Percentiles rank a stretch among this genome's conserved stretches.
phyloP scores from a whole-genome alignment of 768 basidiomycete species.

The Boletus subcaerulescens region DNA sequence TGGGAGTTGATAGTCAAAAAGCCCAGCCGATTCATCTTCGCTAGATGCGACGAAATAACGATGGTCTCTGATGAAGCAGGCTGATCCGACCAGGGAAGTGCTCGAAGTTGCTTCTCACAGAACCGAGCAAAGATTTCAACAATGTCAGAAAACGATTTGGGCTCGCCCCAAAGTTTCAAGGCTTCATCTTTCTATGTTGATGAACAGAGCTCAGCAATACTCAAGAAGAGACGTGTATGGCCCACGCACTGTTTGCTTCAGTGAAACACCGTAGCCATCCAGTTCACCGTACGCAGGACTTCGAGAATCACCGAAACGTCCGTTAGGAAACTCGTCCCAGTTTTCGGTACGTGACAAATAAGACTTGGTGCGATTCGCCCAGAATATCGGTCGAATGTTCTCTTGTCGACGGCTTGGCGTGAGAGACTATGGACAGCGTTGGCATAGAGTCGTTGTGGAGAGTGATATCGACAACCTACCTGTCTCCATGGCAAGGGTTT shows the following conservation, averaged over 20 bases:
- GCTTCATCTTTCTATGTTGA: slow-evolving; percentile 81
- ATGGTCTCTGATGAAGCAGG: slow-evolving; percentile 81
- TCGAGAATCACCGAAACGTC: slow-evolving; percentile 95
- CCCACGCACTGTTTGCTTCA: slow-evolving; percentile 76
- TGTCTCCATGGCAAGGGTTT: slow-evolving; percentile 98
- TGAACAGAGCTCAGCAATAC: slow-evolving; percentile 6
- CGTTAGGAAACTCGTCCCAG: slow-evolving; percentile 99
- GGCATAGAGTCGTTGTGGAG: not conserved
- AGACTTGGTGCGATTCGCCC: slow-evolving; percentile 95
- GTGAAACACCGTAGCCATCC: slow-evolving; percentile 91
- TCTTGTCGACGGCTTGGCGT: slow-evolving; percentile 90
- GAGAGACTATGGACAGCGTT: slow-evolving; percentile 56
- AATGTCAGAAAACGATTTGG: slow-evolving; percentile 63
- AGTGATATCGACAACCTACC: slow-evolving; percentile 41
- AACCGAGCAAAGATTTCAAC: slow-evolving; percentile 77
- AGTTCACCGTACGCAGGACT: slow-evolving; percentile 98
- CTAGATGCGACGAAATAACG: slow-evolving; percentile 73
- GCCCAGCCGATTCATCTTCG: slow-evolving; percentile 84
- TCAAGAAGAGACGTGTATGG: not conserved
- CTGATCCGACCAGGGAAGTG: slow-evolving; percentile 95
- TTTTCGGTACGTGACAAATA: slow-evolving; percentile 96
- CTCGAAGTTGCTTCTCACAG: slow-evolving; percentile 67
- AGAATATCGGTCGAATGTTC: slow-evolving; percentile 96
- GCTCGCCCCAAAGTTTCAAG: slow-evolving; percentile 83
- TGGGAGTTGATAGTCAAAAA: slow-evolving; percentile 98